Percentiles rank a stretch among this genome's conserved stretches.
These are phyloP conservation scores for Darksidea phi DNA, from an alignment of 495 filamentous ascomycete species.

Conservation along the genomic window DNA sequence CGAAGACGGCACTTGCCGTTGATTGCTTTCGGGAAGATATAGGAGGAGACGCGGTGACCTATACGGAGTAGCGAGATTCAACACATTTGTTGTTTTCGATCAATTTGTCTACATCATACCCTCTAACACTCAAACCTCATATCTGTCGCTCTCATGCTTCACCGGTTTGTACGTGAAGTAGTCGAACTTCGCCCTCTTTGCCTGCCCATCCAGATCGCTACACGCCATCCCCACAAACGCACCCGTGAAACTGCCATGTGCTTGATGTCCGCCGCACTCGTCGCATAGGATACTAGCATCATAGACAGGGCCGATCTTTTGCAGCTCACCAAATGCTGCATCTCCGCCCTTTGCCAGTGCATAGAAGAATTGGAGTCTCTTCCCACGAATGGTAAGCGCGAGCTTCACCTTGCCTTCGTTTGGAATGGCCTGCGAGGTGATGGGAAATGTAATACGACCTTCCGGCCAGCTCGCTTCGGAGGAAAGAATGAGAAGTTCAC, in stretches of 20 bases:
- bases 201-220: slow-evolving; percentile 55
- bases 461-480: slow-evolving; percentile 54
- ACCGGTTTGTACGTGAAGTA: slow-evolving; percentile 53
- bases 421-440: slow-evolving; percentile 47
- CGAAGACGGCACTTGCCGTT: too few species aligned
- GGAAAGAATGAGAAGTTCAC: slow-evolving; percentile 53
- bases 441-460: slow-evolving; percentile 43
- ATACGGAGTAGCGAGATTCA: too few species aligned
- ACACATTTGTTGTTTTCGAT: too few species aligned
- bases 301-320: slow-evolving; percentile 53
- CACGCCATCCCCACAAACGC: slow-evolving; percentile 57
- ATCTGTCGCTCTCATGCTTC: slow-evolving; percentile 50
- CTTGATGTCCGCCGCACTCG: slow-evolving; percentile 57
- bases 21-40: too few species aligned
- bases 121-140: slow-evolving; percentile 37
- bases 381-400: slow-evolving; percentile 49
- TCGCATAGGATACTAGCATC: slow-evolving; percentile 56
- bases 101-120: too few species aligned
- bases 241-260: slow-evolving; percentile 57
- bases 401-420: slow-evolving; percentile 53
- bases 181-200: slow-evolving; percentile 50
- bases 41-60: too few species aligned
- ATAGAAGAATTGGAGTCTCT: slow-evolving; percentile 53
- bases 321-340: too few species aligned
- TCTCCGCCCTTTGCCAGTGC: slow-evolving; percentile 48